Evolutionary conservation across 805 yeast genomes (phyloP).

Genomic region (Jamesozyma hellenica): DNA sequence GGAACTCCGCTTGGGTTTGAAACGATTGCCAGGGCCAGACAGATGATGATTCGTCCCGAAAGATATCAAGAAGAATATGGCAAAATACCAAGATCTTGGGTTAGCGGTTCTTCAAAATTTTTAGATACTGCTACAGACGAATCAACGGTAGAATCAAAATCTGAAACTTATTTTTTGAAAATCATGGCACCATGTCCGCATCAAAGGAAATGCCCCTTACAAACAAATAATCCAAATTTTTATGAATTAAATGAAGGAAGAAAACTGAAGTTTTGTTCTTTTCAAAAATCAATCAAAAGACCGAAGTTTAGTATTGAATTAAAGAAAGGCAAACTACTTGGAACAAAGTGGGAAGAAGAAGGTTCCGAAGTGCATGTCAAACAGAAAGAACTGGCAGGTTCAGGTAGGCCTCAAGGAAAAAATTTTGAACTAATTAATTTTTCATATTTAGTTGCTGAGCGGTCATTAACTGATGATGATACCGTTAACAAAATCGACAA

Average conservation of each 20-base stretch:
- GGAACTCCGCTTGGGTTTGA: constrained; percentile 90
- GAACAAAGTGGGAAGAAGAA: constrained; percentile 58
- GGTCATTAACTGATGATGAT: constrained; percentile 38
- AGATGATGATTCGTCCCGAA: constrained; percentile 81
- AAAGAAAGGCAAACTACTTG: constrained; percentile 68
- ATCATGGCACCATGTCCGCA: constrained; percentile 88
- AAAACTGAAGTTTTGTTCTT: constrained; percentile 65
- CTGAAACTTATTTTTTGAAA: constrained; percentile 43
- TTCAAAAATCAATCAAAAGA: constrained; percentile 58
- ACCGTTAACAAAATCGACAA: constrained; percentile 35
- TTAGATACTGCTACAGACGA: constrained; percentile 17
- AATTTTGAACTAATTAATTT: constrained; percentile 63
- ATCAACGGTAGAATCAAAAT: constrained; percentile 3
- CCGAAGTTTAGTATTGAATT: constrained; percentile 76
- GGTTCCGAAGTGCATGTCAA: constrained; percentile 47
- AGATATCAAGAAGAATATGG: constrained; percentile 43
- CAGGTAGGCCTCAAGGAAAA: constrained; percentile 68
- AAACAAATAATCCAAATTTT: constrained; percentile 60
- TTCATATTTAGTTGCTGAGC: constrained; percentile 63
- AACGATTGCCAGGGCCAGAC: constrained; percentile 80
- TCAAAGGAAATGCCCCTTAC: constrained; percentile 78
- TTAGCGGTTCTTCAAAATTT: constrained; percentile 35
- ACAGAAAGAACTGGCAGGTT: constrained; percentile 40
- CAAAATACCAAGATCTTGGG: constrained; percentile 62
- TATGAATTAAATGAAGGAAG: constrained; percentile 48